Evolutionary conservation across 495 filamentous ascomycete species (phyloP).

Genomic region (Tricharina praecox): DNA sequence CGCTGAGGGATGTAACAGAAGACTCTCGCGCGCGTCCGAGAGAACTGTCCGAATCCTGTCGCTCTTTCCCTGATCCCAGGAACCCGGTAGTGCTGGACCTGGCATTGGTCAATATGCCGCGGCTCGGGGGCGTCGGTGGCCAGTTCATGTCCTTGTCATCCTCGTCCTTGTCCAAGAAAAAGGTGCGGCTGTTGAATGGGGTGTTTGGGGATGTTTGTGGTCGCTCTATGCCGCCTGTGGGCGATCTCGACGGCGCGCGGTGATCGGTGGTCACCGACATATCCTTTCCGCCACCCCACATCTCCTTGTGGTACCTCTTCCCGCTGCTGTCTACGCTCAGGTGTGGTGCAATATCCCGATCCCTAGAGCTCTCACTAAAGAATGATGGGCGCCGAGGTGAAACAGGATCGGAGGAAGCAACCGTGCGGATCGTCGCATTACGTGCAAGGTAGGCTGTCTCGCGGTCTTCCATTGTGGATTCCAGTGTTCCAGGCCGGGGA

Average conservation of each 20-base stretch:
- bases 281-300: slow-evolving; percentile 12
- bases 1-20: neutral
- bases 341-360: slow-evolving; percentile 15
- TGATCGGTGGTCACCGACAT: neutral
- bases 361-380: slow-evolving; percentile 23
- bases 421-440: slow-evolving; percentile 24
- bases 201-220: slow-evolving; percentile 26
- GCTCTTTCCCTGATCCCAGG: neutral
- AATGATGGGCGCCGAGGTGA: slow-evolving; percentile 25
- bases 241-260: neutral
- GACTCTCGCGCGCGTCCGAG: neutral
- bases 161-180: slow-evolving; percentile 19
- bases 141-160: slow-evolving; percentile 17
- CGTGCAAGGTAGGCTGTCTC: slow-evolving; percentile 16
- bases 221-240: slow-evolving; percentile 5
- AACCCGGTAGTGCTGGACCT: neutral
- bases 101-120: neutral
- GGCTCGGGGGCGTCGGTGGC: slow-evolving; percentile 13
- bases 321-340: slow-evolving; percentile 13
- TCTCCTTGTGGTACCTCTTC: slow-evolving; percentile 23
- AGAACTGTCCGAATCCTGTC: slow-evolving; percentile 1
- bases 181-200: slow-evolving; percentile 12
- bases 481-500: slow-evolving; percentile 12
- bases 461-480: slow-evolving; percentile 16
- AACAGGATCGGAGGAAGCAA: slow-evolving; percentile 22